A percentile compares a stretch with the other conserved stretches of the same genome.
phyloP scores from a whole-genome alignment of 225 moss, liverwort and hornwort genomes.

The Climacium dendroides region DNA sequence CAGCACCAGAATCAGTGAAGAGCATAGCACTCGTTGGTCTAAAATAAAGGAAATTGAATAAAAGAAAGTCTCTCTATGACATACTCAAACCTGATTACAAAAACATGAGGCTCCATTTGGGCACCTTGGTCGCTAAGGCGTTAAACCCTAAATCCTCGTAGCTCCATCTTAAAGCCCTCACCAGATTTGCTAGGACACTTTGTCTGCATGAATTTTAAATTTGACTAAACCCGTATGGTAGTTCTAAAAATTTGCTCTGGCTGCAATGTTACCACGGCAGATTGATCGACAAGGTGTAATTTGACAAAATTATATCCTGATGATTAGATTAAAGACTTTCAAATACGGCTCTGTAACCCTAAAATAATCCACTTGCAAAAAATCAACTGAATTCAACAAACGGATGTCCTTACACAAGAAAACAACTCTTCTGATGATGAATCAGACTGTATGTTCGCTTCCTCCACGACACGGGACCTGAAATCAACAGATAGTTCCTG shows the following conservation, averaged over 20 bases:
- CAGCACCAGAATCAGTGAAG: not conserved
- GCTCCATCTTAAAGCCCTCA: not conserved
- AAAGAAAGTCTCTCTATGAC: not conserved
- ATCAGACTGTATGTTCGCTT: not conserved
- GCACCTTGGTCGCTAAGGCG: not conserved
- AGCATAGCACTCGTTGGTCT: not conserved
- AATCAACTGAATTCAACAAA: not conserved
- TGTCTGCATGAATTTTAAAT: not conserved
- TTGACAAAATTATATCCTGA: not conserved
- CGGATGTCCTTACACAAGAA: conserved; percentile 2
- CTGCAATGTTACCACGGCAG: not conserved
- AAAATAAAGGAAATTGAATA: not conserved
- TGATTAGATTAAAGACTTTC: not conserved
- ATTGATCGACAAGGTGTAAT: not conserved
- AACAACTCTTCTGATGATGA: not conserved
- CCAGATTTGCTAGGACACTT: not conserved
- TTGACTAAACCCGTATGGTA: not conserved
- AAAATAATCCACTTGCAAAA: not conserved
- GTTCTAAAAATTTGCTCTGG: not conserved
- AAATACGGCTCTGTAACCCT: not conserved
- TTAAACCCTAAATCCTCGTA: not conserved
- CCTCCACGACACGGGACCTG: not conserved
- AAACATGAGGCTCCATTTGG: not conserved
- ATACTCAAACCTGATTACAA: not conserved
- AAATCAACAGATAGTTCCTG: not conserved